phyloP scores from a whole-genome alignment of 768 basidiomycete genomes.

The Agrocybe pediades region DNA sequence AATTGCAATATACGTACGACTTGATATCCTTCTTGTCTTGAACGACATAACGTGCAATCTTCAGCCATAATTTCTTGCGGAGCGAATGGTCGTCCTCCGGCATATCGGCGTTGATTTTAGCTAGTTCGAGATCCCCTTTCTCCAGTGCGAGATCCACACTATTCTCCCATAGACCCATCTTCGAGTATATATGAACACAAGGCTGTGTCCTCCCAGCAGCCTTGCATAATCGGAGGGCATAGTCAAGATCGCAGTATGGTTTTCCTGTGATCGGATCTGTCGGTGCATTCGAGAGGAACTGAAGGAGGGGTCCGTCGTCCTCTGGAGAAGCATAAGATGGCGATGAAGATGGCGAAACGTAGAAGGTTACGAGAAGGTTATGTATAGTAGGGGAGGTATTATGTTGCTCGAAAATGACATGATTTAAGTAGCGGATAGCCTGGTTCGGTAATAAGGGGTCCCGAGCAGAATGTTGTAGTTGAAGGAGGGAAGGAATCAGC shows the following conservation, averaged over 20 bases:
- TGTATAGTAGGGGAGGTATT: conserved; percentile 87
- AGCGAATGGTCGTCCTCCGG: conserved; percentile 87
- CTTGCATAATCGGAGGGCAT: conserved; percentile 92
- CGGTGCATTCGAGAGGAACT: conserved; percentile 83
- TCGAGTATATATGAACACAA: conserved; percentile 95
- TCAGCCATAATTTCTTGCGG: conserved; percentile 95
- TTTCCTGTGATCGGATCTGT: conserved; percentile 79
- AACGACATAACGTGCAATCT: conserved; percentile 98
- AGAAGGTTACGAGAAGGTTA: conserved; percentile 90
- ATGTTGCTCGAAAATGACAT: conserved; percentile 79
- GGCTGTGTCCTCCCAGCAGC: conserved; percentile 78
- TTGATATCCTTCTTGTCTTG: conserved; percentile 98
- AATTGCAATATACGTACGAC: conserved; percentile 60
- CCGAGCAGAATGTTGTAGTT: conserved; percentile 70
- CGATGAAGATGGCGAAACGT: conserved; percentile 57
- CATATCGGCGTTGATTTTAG: conserved; percentile 93
- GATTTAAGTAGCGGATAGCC: conserved; percentile 86
- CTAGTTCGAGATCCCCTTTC: conserved; percentile 93
- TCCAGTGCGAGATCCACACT: conserved; percentile 93
- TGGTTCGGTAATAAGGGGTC: conserved; percentile 81
- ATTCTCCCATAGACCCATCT: conserved; percentile 97
- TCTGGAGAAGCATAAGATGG: conserved; percentile 32
- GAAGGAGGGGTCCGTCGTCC: conserved; percentile 77
- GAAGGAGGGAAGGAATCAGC: conserved; percentile 87
- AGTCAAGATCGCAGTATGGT: conserved; percentile 97